Evolutionary conservation across 352 stramenopile species (phyloP).

Genomic region (Globisporangium takayamanum): DNA sequence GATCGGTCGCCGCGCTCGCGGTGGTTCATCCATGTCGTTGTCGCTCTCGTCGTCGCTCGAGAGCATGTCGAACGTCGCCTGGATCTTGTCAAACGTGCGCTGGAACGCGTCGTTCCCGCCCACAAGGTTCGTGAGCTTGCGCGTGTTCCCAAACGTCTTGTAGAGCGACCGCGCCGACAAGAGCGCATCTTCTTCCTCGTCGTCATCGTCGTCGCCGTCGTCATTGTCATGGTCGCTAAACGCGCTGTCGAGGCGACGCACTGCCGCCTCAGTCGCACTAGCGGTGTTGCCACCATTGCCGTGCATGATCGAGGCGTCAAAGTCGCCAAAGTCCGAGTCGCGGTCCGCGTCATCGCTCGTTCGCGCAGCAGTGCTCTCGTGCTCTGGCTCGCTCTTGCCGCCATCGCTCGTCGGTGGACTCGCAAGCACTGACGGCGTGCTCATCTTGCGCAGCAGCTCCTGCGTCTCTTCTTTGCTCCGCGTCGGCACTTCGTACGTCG

Average conservation of each 20-base stretch:
- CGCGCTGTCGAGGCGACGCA: neutral
- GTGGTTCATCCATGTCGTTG: slow-evolving; percentile 17
- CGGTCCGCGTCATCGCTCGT: slow-evolving; percentile 4
- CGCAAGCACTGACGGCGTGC: neutral
- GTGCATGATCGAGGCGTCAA: slow-evolving; percentile 26
- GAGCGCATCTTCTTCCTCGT: slow-evolving; percentile 30
- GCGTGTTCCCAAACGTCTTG: slow-evolving; percentile 38
- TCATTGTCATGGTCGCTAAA: slow-evolving; percentile 2
- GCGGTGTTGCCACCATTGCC: neutral
- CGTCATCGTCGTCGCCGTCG: slow-evolving; percentile 5
- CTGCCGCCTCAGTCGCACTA: neutral
- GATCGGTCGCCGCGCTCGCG: neutral
- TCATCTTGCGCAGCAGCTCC: slow-evolving; percentile 16
- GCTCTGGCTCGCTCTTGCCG: slow-evolving; percentile 12
- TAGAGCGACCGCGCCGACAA: slow-evolving; percentile 37
- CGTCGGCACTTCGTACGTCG: slow-evolving; percentile 14
- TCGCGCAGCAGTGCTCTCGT: slow-evolving; percentile 10
- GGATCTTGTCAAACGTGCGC: slow-evolving; percentile 52
- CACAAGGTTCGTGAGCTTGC: slow-evolving; percentile 36
- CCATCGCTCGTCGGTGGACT: neutral
- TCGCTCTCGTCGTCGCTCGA: slow-evolving; percentile 42
- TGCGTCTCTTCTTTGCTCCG: slow-evolving; percentile 8
- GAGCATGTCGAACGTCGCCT: slow-evolving; percentile 51
- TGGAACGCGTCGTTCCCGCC: slow-evolving; percentile 43
- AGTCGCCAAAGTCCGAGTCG: slow-evolving; percentile 10